These are phyloP conservation scores for Lachnellula willkommii DNA, from an alignment of 2,329 filamentous ascomycete species.

Conservation along the genomic window DNA sequence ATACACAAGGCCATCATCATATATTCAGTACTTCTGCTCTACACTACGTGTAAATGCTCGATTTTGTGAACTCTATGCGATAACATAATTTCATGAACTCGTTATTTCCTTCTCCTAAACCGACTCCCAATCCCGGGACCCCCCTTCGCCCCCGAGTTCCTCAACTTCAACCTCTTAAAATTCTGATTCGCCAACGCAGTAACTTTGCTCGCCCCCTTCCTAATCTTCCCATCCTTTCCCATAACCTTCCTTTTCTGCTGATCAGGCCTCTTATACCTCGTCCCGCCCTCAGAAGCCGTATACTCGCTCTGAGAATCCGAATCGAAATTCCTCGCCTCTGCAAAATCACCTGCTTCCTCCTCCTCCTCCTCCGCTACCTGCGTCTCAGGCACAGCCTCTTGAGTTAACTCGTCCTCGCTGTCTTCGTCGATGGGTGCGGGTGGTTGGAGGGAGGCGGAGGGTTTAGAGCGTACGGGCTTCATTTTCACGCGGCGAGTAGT, in stretches of 20 bases:
- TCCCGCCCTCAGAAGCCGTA: slow-evolving; percentile 33
- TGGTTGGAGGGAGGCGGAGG: slow-evolving; percentile 35
- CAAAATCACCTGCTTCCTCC: slow-evolving; percentile 11
- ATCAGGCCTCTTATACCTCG: slow-evolving; percentile 29
- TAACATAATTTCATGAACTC: background rate
- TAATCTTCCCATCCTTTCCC: slow-evolving; percentile 38
- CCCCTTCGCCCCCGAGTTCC: slow-evolving; percentile 57
- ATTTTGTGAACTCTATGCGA: background rate
- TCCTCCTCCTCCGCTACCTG: slow-evolving; percentile 15
- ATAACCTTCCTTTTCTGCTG: slow-evolving; percentile 25
- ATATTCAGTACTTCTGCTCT: background rate
- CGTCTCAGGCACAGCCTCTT: slow-evolving; percentile 22
- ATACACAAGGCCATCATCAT: slow-evolving; percentile 1
- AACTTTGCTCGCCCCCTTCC: slow-evolving; percentile 53
- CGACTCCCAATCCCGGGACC: slow-evolving; percentile 52
- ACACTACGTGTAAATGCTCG: background rate
- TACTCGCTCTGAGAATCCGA: slow-evolving; percentile 29
- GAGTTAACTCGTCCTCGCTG: slow-evolving; percentile 36
- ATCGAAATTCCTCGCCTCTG: slow-evolving; percentile 29
- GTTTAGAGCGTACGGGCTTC: slow-evolving; percentile 46
- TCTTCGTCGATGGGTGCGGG: slow-evolving; percentile 32
- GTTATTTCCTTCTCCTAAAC: slow-evolving; percentile 47
- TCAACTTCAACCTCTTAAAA: slow-evolving; percentile 61
- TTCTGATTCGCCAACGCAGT: slow-evolving; percentile 61
- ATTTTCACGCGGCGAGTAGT: slow-evolving; percentile 67